Evolutionary conservation across 2,329 filamentous ascomycete genomes (phyloP).

Genomic region (Pseudogymnoascus sp.): DNA sequence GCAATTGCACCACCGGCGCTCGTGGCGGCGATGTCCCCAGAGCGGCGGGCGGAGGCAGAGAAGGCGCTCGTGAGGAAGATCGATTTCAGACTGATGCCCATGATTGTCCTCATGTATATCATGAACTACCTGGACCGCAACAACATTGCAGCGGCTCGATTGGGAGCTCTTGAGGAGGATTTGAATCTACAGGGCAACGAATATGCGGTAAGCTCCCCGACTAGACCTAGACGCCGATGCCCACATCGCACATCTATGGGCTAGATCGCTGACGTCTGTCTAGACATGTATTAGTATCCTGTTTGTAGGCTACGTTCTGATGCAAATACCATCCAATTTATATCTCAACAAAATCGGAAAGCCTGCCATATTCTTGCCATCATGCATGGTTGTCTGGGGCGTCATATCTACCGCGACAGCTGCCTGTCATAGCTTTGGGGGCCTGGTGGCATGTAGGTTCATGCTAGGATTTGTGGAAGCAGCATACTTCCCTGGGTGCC

Average conservation of each 20-base stretch:
- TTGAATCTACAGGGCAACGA: conserved; percentile 34
- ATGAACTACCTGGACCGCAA: conserved; percentile 58
- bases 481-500: conserved; percentile 51
- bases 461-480: conserved; percentile 49
- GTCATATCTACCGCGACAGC: conserved; percentile 42
- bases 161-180: conserved; percentile 42
- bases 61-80: conserved; percentile 54
- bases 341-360: conserved; percentile 42
- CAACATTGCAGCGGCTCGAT: conserved; percentile 48
- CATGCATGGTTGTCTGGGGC: conserved; percentile 43
- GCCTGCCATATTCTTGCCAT: conserved; percentile 44
- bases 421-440: conserved; percentile 38
- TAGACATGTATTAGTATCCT: conserved; percentile 36
- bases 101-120: conserved; percentile 63
- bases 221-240: background rate
- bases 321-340: conserved; percentile 40
- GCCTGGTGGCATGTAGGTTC: conserved; percentile 40
- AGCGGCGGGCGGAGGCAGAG: conserved; percentile 46
- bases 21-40: conserved; percentile 35
- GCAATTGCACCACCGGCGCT: background rate
- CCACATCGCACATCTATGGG: background rate
- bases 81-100: conserved; percentile 57
- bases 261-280: conserved; percentile 11
- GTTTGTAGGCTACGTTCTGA: conserved; percentile 30
- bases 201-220: conserved; percentile 31